phyloP scores from a whole-genome alignment of 306 rosid species.

The Glycine latifolia region DNA sequence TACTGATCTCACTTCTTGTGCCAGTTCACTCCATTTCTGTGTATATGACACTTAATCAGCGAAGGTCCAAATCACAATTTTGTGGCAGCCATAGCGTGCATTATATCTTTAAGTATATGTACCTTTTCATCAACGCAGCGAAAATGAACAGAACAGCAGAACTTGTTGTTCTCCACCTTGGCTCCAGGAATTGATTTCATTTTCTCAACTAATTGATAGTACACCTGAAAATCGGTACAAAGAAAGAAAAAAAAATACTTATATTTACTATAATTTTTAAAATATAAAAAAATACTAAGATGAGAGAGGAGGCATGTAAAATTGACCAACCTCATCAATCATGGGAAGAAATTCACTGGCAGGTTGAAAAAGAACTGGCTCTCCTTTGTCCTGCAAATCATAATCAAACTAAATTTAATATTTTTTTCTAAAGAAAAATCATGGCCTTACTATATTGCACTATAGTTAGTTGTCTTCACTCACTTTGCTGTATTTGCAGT shows the following conservation, averaged over 20 bases:
- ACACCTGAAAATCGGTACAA: conserved; percentile 60
- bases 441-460: neutral
- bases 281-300: neutral
- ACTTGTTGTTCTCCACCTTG: conserved; percentile 85
- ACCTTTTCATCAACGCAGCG: conserved; percentile 99
- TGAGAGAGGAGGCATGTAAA: neutral
- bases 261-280: neutral
- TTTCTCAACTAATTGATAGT: conserved; percentile 63
- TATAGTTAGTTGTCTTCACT: conserved; percentile 49
- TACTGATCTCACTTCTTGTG: conserved; percentile 80
- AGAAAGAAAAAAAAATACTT: neutral
- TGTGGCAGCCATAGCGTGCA: neutral
- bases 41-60: conserved; percentile 11
- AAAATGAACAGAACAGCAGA: conserved; percentile 84
- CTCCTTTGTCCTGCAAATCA: conserved; percentile 63
- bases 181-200: conserved; percentile 82
- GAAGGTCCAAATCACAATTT: conserved; percentile 14
- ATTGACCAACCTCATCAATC: conserved; percentile 73
- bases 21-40: conserved; percentile 89
- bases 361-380: conserved; percentile 81
- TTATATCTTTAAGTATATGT: neutral
- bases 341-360: conserved; percentile 89
- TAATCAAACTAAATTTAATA: neutral
- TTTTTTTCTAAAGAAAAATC: neutral
- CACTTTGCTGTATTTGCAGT: conserved; percentile 68